Conservation (phyloP, 73 alveolate genomes). For the Halteria grandinella region DNA sequence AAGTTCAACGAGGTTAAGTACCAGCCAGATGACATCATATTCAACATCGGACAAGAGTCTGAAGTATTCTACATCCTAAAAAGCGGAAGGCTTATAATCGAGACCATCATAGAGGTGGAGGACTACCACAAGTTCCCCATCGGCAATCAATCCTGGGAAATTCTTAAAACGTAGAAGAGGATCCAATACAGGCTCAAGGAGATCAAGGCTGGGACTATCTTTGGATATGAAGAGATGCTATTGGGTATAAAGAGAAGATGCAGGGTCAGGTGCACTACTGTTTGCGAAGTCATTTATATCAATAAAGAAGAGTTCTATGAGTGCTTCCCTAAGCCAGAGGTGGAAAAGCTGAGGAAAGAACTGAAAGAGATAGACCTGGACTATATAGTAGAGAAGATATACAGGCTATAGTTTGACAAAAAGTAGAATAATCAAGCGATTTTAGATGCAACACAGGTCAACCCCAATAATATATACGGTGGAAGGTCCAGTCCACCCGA, state of each 20-base stretch:
- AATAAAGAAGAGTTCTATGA: slow-evolving; percentile 17
- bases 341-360: slow-evolving; percentile 13
- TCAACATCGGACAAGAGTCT: slow-evolving; percentile 41
- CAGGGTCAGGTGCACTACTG: slow-evolving; percentile 39
- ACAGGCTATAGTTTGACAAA: slow-evolving; percentile 10
- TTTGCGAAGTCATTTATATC: slow-evolving; percentile 31
- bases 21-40: slow-evolving; percentile 31
- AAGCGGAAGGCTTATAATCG: slow-evolving; percentile 32
- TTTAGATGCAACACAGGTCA: slow-evolving; percentile 36
- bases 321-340: slow-evolving; percentile 37
- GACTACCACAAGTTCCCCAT: slow-evolving; percentile 48
- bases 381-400: slow-evolving; percentile 23
- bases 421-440: slow-evolving; percentile 40
- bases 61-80: slow-evolving; percentile 42
- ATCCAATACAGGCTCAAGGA: slow-evolving; percentile 37
- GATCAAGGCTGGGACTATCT: slow-evolving; percentile 4
- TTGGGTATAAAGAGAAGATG: slow-evolving; percentile 37
- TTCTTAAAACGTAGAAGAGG: slow-evolving; percentile 33
- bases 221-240: slow-evolving; percentile 58
- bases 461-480: slow-evolving; percentile 41
- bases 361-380: slow-evolving; percentile 29
- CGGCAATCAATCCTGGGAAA: slow-evolving; percentile 51
- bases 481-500: slow-evolving; percentile 1
- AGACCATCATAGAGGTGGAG: slow-evolving; percentile 46
- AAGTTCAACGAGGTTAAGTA: too few species aligned